A percentile compares a stretch with the other conserved stretches of the same genome.
phyloP scores from a whole-genome alignment of 106 monocot genomes.

The Narthecium ossifragum region DNA sequence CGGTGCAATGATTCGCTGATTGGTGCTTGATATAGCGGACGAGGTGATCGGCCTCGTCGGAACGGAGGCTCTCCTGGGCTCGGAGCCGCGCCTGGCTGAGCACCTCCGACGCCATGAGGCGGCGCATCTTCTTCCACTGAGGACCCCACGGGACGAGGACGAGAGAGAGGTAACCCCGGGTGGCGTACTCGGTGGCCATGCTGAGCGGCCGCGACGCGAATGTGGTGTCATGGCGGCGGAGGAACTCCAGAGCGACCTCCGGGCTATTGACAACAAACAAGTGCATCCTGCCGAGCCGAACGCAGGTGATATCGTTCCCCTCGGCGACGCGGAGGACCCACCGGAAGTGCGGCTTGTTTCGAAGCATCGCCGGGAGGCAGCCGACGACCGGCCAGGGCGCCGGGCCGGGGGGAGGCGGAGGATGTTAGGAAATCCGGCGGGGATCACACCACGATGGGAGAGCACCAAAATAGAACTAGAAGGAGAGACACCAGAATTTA shows the following conservation, averaged over 20 bases:
- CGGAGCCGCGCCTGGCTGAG: constrained; percentile 14
- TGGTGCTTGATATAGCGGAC: constrained; percentile 17
- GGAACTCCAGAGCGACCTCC: constrained; percentile 27
- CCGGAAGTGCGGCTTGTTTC: constrained; percentile 25
- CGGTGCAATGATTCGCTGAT: background rate
- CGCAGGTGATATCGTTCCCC: constrained; percentile 21
- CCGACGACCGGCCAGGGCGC: constrained; percentile 17
- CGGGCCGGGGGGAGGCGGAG: constrained; percentile 44
- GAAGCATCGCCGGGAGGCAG: constrained; percentile 13
- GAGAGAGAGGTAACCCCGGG: constrained; percentile 11
- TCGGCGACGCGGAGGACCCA: constrained; percentile 22
- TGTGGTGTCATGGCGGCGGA: constrained; percentile 31
- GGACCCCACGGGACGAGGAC: constrained; percentile 20
- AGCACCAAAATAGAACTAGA: no score
- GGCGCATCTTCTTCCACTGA: constrained; percentile 66
- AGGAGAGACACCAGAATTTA: no score
- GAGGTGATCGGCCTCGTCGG: constrained; percentile 40
- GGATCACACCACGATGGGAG: no score
- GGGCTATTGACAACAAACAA: constrained; percentile 25
- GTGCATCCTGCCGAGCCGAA: constrained; percentile 26
- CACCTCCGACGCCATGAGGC: constrained; percentile 30
- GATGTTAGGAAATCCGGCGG: no score
- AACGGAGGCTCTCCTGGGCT: background rate
- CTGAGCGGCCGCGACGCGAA: constrained; percentile 31
- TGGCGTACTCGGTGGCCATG: constrained; percentile 13